Base-by-base conservation (phyloP, 768 basidiomycete species). In the Psilocybe cyanescens region DNA sequence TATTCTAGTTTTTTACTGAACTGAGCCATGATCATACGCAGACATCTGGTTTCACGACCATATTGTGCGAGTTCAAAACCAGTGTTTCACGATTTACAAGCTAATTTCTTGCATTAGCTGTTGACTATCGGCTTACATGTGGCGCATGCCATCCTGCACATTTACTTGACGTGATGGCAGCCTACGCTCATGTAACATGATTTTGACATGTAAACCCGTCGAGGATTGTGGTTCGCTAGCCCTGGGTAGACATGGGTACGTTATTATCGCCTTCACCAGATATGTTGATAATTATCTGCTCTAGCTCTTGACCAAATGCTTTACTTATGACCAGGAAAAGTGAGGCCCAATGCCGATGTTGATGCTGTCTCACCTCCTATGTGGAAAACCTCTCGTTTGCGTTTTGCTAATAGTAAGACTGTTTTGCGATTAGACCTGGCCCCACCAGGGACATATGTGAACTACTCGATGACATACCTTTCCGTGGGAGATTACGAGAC, bases 151-250 rank as follows among this genome's bases (percentile, higher is more conserved):
- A 72, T 60, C 86, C 86, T 1, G 79, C 81, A 0, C 81, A 81
- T 4, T 73, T 88, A 2, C 64, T 86, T 17, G 86, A 87, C 67
- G 83, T 77, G 1, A 50, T 85, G 9, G 76, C 84, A 0, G 84
- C 78, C 6, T 86, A 84, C 65, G 50, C 72, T 9, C 80, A 86
- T 74, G 80, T 87, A 35, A 69, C 81, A 30, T 65, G 79, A 8
- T 70, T 62, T 16, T 64, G 81, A 44, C 74, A 76, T 0, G 81
- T 84, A 64, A 56, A 66, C 8, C 74, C 84, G 1, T 47, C 65
- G 19, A 71, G 81, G 51, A 79, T 87, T 59, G 71, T 83, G 53
- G 54, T 86, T 1, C 14, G 14, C 47, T n/a, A 49, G 47, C 4
- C 47, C 28, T 49, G 47, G 47, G 19, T 49, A 8, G 47, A 49